Base-by-base conservation (phyloP, 345 rosid genomes). In the Cardamine resedifolia region DNA sequence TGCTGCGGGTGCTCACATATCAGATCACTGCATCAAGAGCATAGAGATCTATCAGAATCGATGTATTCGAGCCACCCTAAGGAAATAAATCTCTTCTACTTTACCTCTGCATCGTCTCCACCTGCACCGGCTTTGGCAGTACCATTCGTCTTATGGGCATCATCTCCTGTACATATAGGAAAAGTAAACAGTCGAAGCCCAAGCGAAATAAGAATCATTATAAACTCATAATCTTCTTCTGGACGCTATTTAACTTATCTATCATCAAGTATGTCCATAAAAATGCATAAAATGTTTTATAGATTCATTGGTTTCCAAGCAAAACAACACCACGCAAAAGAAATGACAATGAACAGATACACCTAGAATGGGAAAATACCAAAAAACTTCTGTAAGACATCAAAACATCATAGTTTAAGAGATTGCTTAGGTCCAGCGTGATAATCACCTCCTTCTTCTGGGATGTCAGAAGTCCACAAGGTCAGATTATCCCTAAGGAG, bases 401-500 rank as follows among this genome's bases (percentile, higher is more conserved):
- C 3, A n/a, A 60, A 47, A 16, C 38, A 72, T 66, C 5, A 66
- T 49, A 60, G 27, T 31, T 53, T 8, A 38, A 14, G 71, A 55
- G 49, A 19, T 44, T 67, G 49, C 43, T 14, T 43, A 71, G 33
- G 72, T 43, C 16, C 1, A 58, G 52, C 61, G 41, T 14, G 23
- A 78, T 34, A 16, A 48, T 82, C 34, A 88, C 88, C 87, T 73
- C 88, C 94, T 76, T 86, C 88, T 69, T 88, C 94, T 0, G 86
- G 80, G 66, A 86, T 83, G 78, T 86, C 89, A 67, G 90, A 83
- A 57, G 94, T 84, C 94, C 94, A 88, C 62, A 88, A 75, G 68
- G 89, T 83, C 64, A 88, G 87, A 75, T 88, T 88, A 80, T 88
- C 94, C 79, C 94, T 82, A 28, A 86, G 73, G 45, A 88, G 90